Percentiles rank a stretch among this genome's conserved stretches.
phyloP scores from a whole-genome alignment of 371 early-diverging fungal species.

The Haplosporangium sp. region DNA sequence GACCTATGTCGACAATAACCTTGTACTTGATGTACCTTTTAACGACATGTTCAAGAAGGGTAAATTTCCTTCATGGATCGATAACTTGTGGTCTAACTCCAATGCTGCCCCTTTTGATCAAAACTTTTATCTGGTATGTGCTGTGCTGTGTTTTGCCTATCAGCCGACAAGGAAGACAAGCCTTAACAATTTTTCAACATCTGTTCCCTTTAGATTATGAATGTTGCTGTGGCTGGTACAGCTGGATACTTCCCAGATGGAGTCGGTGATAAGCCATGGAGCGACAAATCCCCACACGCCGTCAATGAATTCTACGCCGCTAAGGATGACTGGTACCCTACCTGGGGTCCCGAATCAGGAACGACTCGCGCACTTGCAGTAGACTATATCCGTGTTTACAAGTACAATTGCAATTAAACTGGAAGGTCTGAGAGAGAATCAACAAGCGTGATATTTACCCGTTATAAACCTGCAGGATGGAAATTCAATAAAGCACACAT shows the following conservation, averaged over 20 bases:
- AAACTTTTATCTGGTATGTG: constrained; percentile 66
- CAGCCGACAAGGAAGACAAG: background rate
- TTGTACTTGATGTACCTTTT: constrained; percentile 69
- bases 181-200: background rate
- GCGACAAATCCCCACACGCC: constrained; percentile 57
- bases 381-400: constrained; percentile 63
- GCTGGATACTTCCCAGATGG: constrained; percentile 74
- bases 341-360: constrained; percentile 65
- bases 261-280: constrained; percentile 55
- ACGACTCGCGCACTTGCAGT: constrained; percentile 65
- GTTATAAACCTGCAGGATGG: background rate
- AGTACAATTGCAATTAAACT: constrained; percentile 23
- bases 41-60: constrained; percentile 63
- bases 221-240: constrained; percentile 78
- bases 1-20: constrained; percentile 70
- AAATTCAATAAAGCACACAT: background rate
- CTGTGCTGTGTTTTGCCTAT: background rate
- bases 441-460: background rate
- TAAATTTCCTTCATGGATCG: constrained; percentile 58
- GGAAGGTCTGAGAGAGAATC: background rate
- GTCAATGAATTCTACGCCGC: constrained; percentile 63
- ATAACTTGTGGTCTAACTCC: constrained; percentile 69
- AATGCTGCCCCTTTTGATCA: constrained; percentile 74
- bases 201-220: constrained; percentile 60
- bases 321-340: constrained; percentile 64